Evolutionary conservation across 768 basidiomycete species (phyloP), one percentile per base, ranked within the genome.

Genomic region (Vishniacozyma victoriae): DNA sequence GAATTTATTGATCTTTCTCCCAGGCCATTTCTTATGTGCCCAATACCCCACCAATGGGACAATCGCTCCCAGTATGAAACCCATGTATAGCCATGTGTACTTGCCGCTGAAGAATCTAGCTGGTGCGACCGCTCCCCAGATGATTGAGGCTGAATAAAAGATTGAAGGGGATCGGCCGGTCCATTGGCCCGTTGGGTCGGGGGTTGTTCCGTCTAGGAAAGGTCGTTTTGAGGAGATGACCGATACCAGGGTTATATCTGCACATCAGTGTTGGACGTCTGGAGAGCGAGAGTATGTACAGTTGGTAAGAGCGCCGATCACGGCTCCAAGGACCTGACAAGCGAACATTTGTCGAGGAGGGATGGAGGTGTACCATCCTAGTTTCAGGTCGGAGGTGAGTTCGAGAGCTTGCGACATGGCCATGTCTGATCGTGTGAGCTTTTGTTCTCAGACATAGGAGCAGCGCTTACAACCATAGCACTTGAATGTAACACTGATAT

Each of bases 101-200:
- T 60, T 57, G 11, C 70, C 69, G 14, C 59, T 60, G 48, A 73
- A 73, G 59, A 73, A 73, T 25, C 68, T 46, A 0, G 46, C 56
- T 0, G 71, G 71, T 1, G 66, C 60, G 5, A 73, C 62, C 7
- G 62, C 55, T 14, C 70, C 66, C 60, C 61, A 69, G n/a, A 72
- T 67, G 31, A 73, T 60, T 9, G 55, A 59, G 0, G 72, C 72
- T 3, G 61, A 65, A 47, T 67, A 72, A 57, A 73, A 73, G 27
- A 73, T 66, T 4, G 41, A 42, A 1, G 72, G 71, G 1, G 63
- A 57, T 38, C 72, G 43, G 19, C 72, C 72, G 15, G 67, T 67
- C 72, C 72, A 73, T 55, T 72, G 62, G 14, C 62, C 61, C 20
- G 67, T 72, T 2, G 67, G 72, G 45, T 73, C 70, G n/a, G 55